Percentiles rank a stretch among this genome's conserved stretches.
These are phyloP conservation scores for Phytophthora foliorum DNA, from an alignment of 352 stramenopile species.

Conservation along the genomic window DNA sequence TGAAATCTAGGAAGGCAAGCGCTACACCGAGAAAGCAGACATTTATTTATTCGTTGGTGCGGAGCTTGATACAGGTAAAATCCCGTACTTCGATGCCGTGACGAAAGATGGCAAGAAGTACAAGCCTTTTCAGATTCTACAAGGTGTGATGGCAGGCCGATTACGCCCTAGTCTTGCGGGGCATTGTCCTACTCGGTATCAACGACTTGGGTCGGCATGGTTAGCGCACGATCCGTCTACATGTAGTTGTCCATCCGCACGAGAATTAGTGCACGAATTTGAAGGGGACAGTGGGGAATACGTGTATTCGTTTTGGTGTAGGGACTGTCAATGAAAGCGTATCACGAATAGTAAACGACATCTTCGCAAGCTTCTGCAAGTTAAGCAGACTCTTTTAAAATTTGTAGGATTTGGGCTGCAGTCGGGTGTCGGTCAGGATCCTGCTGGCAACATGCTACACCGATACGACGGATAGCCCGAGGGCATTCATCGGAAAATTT, in stretches of 20 bases:
- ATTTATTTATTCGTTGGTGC: slow-evolving; percentile 76
- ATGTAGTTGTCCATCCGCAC: background rate
- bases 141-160: slow-evolving; percentile 45
- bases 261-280: background rate
- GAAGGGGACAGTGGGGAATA: background rate
- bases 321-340: background rate
- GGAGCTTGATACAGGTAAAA: slow-evolving; percentile 45
- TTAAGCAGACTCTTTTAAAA: slow-evolving; percentile 4
- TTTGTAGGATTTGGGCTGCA: slow-evolving; percentile 16
- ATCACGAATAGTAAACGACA: background rate
- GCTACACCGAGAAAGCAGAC: slow-evolving; percentile 64
- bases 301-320: background rate
- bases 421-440: slow-evolving; percentile 41
- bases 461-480: slow-evolving; percentile 36
- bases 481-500: slow-evolving; percentile 49
- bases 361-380: too few relatives aligned
- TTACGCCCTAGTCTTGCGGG: slow-evolving; percentile 52
- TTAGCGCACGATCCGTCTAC: slow-evolving; percentile 15
- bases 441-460: slow-evolving; percentile 48
- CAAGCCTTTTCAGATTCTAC: slow-evolving; percentile 49
- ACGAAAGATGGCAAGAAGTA: slow-evolving; percentile 3
- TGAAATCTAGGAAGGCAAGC: slow-evolving; percentile 66
- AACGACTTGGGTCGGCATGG: slow-evolving; percentile 23
- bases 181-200: slow-evolving; percentile 46
- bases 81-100: slow-evolving; percentile 35